Conservation (phyloP, 2,329 filamentous ascomycete genomes). For the Penicillium griseofulvum region DNA sequence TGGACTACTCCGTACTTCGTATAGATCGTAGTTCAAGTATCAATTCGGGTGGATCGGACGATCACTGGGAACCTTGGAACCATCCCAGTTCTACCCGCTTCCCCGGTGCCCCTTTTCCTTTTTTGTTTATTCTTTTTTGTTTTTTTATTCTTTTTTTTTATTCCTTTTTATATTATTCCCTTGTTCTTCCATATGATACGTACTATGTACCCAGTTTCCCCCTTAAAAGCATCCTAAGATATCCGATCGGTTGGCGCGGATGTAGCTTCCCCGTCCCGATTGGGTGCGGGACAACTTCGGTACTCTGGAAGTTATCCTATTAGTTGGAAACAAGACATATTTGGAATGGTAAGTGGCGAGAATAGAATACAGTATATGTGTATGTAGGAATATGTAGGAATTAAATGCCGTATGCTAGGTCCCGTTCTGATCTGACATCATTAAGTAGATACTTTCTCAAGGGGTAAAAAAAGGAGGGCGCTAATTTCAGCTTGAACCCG, state of each 20-base stretch:
- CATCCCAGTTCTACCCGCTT: slow-evolving; percentile 11
- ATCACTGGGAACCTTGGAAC: slow-evolving; percentile 9
- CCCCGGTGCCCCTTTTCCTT: slow-evolving; percentile 9
- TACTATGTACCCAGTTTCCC: background rate
- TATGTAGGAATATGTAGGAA: background rate
- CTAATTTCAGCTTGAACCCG: background rate
- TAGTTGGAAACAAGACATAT: slow-evolving; percentile 3
- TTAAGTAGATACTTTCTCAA: background rate
- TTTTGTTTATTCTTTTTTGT: too few species aligned
- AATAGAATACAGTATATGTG: background rate
- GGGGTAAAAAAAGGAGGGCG: background rate
- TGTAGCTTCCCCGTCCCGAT: slow-evolving; percentile 17
- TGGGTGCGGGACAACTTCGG: slow-evolving; percentile 14
- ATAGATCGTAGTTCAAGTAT: slow-evolving; percentile 10
- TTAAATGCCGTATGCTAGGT: slow-evolving; percentile 7
- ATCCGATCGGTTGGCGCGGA: slow-evolving; percentile 26
- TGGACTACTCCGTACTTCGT: background rate
- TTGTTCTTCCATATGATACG: background rate
- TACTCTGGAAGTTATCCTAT: slow-evolving; percentile 23
- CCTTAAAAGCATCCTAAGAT: background rate
- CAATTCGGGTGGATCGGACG: slow-evolving; percentile 14
- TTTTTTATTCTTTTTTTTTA: background rate
- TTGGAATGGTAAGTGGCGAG: background rate
- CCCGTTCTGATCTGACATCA: slow-evolving; percentile 19
- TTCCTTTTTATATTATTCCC: background rate